A percentile compares a stretch with the other conserved stretches of the same genome.
These are phyloP conservation scores for Fremontodendron californicum DNA, from an alignment of 345 rosid genomes.

Conservation along the genomic window DNA sequence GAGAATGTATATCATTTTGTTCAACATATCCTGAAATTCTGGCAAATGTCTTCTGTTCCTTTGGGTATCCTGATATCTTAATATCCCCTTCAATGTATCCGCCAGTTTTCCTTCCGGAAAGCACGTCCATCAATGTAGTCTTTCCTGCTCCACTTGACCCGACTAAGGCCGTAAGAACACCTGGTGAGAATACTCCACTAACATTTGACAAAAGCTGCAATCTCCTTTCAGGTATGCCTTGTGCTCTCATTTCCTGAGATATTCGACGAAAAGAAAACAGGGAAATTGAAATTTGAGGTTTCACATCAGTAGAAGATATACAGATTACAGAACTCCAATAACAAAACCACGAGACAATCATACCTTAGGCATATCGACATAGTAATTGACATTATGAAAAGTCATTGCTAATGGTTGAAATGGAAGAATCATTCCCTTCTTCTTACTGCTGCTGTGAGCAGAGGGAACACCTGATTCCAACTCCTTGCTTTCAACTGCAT, in stretches of 20 bases:
- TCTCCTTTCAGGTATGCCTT: constrained; percentile 67
- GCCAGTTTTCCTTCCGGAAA: constrained; percentile 92
- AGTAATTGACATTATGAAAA: constrained; percentile 85
- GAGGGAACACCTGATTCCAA: constrained; percentile 12
- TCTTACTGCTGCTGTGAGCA: constrained; percentile 32
- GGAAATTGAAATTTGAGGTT: neutral
- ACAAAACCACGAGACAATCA: neutral
- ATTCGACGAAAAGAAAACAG: neutral
- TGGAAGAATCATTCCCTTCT: constrained; percentile 92
- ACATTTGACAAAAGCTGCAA: constrained; percentile 70
- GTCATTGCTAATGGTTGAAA: constrained; percentile 89
- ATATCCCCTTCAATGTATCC: constrained; percentile 87
- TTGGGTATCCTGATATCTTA: constrained; percentile 72
- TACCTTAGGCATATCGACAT: constrained; percentile 90
- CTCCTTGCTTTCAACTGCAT: constrained; percentile 20
- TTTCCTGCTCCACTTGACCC: constrained; percentile 98
- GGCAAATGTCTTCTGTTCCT: constrained; percentile 80
- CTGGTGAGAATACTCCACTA: constrained; percentile 93
- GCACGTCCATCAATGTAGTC: constrained; percentile 96
- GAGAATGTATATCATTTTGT: constrained; percentile 96
- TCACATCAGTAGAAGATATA: neutral
- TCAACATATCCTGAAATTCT: constrained; percentile 95
- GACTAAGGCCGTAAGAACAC: constrained; percentile 90
- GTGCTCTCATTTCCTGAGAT: constrained; percentile 65
- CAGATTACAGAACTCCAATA: neutral